Conservation (phyloP, 2,329 filamentous ascomycete genomes). For the Cladophialophora exuberans region DNA sequence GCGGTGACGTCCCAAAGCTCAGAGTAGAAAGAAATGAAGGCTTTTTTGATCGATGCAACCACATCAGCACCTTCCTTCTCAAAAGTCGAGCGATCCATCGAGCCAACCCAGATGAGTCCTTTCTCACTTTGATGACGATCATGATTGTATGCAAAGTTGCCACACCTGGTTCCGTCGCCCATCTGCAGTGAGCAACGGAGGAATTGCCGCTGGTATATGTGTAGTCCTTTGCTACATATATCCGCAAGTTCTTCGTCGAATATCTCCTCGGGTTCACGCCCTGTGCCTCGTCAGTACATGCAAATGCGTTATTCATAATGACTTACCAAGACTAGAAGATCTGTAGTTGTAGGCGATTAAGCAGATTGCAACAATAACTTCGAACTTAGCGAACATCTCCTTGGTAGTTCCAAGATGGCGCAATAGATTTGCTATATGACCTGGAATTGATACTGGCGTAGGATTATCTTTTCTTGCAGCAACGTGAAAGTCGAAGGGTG, state of each 20-base stretch:
- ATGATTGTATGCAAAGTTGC: constrained; percentile 2
- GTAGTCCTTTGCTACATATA: constrained; percentile 1
- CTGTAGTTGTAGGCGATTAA: constrained; percentile 1
- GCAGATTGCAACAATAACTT: constrained; percentile 3
- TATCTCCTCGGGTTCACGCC: constrained; percentile 1
- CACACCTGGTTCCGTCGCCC: constrained; percentile 4
- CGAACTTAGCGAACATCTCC: constrained; percentile 1
- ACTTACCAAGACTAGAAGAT: neutral
- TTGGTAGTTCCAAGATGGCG: constrained; percentile 1
- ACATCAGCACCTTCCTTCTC: constrained; percentile 1
- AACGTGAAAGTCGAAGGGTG: constrained; percentile 4
- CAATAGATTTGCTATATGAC: constrained; percentile 3
- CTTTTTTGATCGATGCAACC: neutral
- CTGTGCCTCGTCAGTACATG: neutral
- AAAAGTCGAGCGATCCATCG: constrained; percentile 5
- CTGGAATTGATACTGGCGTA: neutral
- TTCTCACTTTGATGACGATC: neutral
- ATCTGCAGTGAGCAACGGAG: neutral
- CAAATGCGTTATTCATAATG: neutral
- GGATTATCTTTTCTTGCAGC: constrained; percentile 6
- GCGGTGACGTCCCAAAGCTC: neutral
- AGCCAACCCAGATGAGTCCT: neutral
- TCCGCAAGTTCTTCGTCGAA: neutral
- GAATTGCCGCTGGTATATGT: constrained; percentile 2
- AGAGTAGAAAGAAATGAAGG: neutral